Evolutionary conservation across 2,329 filamentous ascomycete species (phyloP).

Genomic region (Cladosporium oxysporum): DNA sequence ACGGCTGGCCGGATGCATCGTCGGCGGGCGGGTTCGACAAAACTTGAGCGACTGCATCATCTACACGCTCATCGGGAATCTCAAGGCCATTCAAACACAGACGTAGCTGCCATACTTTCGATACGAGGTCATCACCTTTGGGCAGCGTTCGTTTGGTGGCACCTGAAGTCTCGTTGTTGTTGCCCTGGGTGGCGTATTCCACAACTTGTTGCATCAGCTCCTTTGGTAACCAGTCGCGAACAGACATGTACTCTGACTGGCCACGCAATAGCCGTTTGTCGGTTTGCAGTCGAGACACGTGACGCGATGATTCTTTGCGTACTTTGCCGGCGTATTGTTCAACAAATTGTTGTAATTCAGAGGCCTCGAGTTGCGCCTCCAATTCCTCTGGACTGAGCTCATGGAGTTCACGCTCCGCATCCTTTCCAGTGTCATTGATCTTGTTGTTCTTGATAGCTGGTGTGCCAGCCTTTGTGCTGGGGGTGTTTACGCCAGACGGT

Average conservation of each 20-base stretch:
- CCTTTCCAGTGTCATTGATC: conserved; percentile 17
- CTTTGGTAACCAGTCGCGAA: conserved; percentile 75
- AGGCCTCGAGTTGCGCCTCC: conserved; percentile 82
- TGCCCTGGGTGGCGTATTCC: conserved; percentile 61
- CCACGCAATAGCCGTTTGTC: conserved; percentile 79
- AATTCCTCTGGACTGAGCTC: conserved; percentile 81
- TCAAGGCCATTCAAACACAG: conserved; percentile 68
- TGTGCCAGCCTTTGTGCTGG: conserved; percentile 21
- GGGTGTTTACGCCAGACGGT: conserved; percentile 34
- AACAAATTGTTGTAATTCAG: conserved; percentile 84
- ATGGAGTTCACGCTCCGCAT: conserved; percentile 42
- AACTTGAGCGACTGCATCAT: conserved; percentile 65
- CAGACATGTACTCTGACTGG: conserved; percentile 73
- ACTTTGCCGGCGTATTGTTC: conserved; percentile 81
- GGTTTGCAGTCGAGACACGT: conserved; percentile 76
- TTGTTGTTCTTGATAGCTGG: conserved; percentile 1
- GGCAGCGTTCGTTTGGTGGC: conserved; percentile 45
- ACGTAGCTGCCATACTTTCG: conserved; percentile 82
- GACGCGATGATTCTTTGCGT: conserved; percentile 74
- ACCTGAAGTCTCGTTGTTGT: conserved; percentile 44
- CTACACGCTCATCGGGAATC: conserved; percentile 65
- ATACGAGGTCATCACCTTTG: conserved; percentile 76
- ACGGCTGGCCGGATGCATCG: conserved; percentile 63
- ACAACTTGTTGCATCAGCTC: conserved; percentile 78
- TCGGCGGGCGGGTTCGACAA: conserved; percentile 58